Evolutionary conservation across 2,329 filamentous ascomycete genomes (phyloP), one percentile per base, ranked within the genome.

Genomic region (Penicillium sp.): DNA sequence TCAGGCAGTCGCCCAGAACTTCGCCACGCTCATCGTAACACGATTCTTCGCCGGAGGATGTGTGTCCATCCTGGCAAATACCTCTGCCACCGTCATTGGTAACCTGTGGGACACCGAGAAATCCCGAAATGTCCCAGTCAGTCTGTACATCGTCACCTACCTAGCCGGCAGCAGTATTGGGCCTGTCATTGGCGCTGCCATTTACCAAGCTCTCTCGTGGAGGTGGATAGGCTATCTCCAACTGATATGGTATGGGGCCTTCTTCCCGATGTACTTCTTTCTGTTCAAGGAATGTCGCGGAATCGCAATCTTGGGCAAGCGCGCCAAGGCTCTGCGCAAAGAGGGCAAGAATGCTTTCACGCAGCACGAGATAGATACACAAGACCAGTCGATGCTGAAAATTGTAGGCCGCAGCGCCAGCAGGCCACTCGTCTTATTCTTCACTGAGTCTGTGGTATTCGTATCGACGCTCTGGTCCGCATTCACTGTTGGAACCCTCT

Each of bases 21-120:
- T 78, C 46, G 76, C 75, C 9, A 78, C 77, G 0, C 53, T 79
- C 4, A 64, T 79, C 1, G 66, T 77, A 3, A 74, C 72, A 2
- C 69, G 77, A 0, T 75, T 77, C 45, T 73, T 80, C n/a, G 74
- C 73, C 2, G 77, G 77, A 1, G 70, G 73, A 1, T 74, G 70
- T 52, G 72, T 74, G 7, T 68, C 73, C 0, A 69, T 76, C 5
- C 62, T 76, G 0, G 70, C 71, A 2, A 77, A 78, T 49, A 67
- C 65, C 5, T 56, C 63, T 3, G 69, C 65, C 13, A 64, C 66
- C 1, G 60, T 68, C 4, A 63, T 68, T 31, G 63, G 62, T 1
- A 69, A 72, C 48, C 42, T 72, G 2, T 72, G 75, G 75, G 61
- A 61, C 13, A 66, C 61, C 3, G 70, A 69, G 6, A 62, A 58